Percentiles rank a stretch among this genome's conserved stretches.
These are phyloP conservation scores for Hyaloscypha hepaticicola DNA, from an alignment of 495 filamentous ascomycete species.

Conservation along the genomic window DNA sequence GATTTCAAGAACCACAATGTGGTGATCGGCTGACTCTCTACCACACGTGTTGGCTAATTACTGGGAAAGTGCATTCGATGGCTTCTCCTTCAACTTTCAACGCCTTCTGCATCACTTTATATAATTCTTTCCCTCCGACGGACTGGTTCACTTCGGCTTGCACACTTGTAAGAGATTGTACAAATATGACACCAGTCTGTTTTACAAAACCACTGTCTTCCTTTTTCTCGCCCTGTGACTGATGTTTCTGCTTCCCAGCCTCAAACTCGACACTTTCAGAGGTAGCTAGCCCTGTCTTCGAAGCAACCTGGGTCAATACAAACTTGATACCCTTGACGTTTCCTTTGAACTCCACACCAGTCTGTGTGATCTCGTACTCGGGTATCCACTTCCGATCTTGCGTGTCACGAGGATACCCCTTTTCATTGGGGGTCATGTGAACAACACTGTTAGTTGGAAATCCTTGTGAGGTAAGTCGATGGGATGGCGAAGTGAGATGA, in stretches of 20 bases:
- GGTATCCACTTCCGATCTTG: background rate
- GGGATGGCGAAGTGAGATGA: background rate
- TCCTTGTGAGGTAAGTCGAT: background rate
- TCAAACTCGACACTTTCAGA: background rate
- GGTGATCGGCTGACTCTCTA: background rate
- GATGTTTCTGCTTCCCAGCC: slow-evolving; percentile 4
- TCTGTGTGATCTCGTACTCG: slow-evolving; percentile 13
- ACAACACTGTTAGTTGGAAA: slow-evolving; percentile 9
- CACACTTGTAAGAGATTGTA: slow-evolving; percentile 4
- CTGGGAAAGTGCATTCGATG: slow-evolving; percentile 1
- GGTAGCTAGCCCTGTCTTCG: background rate
- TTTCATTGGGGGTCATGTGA: slow-evolving; percentile 2
- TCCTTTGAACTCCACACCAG: slow-evolving; percentile 14
- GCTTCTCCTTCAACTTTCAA: slow-evolving; percentile 11
- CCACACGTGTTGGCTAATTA: slow-evolving; percentile 8
- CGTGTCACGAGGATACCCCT: background rate
- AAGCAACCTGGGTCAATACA: slow-evolving; percentile 8
- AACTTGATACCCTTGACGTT: slow-evolving; percentile 14
- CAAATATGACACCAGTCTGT: slow-evolving; percentile 9
- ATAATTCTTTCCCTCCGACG: slow-evolving; percentile 8
- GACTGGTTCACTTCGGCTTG: slow-evolving; percentile 12
- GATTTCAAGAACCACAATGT: background rate
- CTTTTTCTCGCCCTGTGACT: background rate
- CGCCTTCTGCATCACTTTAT: slow-evolving; percentile 7
- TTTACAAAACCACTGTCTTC: slow-evolving; percentile 11